A percentile compares a stretch with the other conserved stretches of the same genome.
Evolutionary conservation across 768 basidiomycete species (phyloP).

Genomic region (Tylopilus sp.): DNA sequence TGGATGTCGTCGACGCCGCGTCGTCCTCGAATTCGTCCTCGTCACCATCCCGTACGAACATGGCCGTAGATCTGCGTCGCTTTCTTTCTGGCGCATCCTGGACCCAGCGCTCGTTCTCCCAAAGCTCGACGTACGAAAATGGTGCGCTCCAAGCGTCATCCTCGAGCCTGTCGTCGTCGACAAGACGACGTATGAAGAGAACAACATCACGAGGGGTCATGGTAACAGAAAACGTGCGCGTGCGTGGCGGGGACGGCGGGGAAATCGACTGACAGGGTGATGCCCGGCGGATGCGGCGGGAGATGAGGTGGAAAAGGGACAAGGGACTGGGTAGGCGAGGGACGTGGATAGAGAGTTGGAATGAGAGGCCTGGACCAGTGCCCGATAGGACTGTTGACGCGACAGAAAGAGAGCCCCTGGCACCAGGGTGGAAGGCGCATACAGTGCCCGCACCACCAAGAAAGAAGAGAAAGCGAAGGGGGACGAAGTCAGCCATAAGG

Average conservation of each 20-base stretch:
- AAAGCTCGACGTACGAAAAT: constrained; percentile 67
- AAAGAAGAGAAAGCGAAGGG: constrained; percentile 46
- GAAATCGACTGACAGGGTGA: not conserved
- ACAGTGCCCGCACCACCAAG: constrained; percentile 17
- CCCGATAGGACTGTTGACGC: constrained; percentile 6
- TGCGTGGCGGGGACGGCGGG: not conserved
- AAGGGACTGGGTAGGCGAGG: constrained; percentile 7
- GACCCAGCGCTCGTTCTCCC: constrained; percentile 74
- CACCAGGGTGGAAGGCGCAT: constrained; percentile 10
- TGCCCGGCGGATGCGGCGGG: not conserved
- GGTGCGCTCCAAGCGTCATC: constrained; percentile 65
- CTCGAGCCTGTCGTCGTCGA: constrained; percentile 64
- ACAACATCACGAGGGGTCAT: constrained; percentile 22
- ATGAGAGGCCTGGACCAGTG: constrained; percentile 16
- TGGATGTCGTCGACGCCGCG: constrained; percentile 3
- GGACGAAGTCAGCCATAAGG: constrained; percentile 40
- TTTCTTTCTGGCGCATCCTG: constrained; percentile 12
- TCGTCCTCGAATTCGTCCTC: constrained; percentile 11
- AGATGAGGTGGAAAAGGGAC: not conserved
- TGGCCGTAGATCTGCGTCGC: constrained; percentile 3
- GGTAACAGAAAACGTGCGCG: constrained; percentile 11
- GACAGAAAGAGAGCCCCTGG: not conserved
- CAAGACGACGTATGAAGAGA: constrained; percentile 35
- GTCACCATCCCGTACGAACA: constrained; percentile 4
- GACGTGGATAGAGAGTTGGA: constrained; percentile 8